Conservation (phyloP, 208 protist genomes). For the Vickermania spadyakhi region DNA sequence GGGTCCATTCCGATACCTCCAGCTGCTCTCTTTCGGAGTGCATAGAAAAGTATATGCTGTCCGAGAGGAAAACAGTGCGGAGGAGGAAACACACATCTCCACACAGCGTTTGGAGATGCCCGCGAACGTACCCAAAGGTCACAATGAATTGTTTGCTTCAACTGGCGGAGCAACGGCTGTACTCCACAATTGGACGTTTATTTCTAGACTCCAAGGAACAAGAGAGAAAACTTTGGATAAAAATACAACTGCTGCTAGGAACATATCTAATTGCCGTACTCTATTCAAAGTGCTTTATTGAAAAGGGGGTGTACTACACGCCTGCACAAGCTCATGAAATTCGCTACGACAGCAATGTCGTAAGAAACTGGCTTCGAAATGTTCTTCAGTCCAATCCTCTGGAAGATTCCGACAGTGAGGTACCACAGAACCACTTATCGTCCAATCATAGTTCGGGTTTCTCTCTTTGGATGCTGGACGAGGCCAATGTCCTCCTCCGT, state of each 20-base stretch:
- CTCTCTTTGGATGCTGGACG: no score
- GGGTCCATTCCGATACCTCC: background rate
- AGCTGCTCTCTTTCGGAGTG: background rate
- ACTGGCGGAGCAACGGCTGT: background rate
- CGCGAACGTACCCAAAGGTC: background rate
- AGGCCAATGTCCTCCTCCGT: slow-evolving; percentile 14
- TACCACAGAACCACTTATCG: background rate
- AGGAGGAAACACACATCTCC: background rate
- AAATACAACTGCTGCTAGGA: background rate
- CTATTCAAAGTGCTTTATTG: background rate
- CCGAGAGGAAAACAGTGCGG: background rate
- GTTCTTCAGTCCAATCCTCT: background rate
- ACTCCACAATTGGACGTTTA: background rate
- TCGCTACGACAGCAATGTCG: background rate
- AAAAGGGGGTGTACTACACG: background rate
- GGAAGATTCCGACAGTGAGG: background rate
- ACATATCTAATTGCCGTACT: background rate
- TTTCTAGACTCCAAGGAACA: background rate
- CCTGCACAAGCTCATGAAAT: background rate
- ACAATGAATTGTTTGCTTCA: background rate
- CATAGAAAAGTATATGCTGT: background rate
- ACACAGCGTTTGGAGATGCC: background rate
- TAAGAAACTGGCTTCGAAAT: background rate
- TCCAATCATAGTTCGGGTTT: no score
- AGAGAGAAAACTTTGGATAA: background rate